phyloP scores from a whole-genome alignment of 2,329 filamentous ascomycete species.

The Trichoderma simmonsii region DNA sequence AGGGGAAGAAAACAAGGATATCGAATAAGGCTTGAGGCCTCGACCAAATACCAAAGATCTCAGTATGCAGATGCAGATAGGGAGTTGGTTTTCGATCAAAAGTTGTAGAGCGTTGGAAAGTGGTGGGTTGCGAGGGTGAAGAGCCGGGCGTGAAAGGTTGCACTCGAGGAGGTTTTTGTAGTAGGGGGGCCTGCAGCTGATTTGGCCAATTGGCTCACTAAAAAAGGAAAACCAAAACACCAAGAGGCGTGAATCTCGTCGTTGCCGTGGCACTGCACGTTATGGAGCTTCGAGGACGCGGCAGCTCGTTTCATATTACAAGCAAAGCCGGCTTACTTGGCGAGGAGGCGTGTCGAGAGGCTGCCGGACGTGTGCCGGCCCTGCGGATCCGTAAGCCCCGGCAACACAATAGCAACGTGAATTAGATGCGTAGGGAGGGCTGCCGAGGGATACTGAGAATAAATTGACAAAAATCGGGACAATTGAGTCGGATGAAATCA shows the following conservation, averaged over 20 bases:
- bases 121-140: background rate
- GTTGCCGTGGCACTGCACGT: background rate
- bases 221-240: background rate
- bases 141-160: background rate
- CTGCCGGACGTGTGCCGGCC: constrained; percentile 3
- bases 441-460: background rate
- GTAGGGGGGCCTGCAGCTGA: background rate
- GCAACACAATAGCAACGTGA: background rate
- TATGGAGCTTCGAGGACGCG: background rate
- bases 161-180: background rate
- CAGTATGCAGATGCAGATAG: background rate
- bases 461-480: background rate
- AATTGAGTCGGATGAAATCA: background rate
- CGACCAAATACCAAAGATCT: background rate
- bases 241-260: background rate
- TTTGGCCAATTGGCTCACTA: background rate
- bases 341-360: background rate
- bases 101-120: background rate
- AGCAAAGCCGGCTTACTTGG: background rate
- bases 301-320: background rate
- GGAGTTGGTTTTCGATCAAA: background rate
- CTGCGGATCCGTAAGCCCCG: background rate
- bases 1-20: background rate
- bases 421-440: background rate
- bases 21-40: background rate